Conservation (phyloP, 768 basidiomycete genomes). For the Xerocomus brunneocitrinus region DNA sequence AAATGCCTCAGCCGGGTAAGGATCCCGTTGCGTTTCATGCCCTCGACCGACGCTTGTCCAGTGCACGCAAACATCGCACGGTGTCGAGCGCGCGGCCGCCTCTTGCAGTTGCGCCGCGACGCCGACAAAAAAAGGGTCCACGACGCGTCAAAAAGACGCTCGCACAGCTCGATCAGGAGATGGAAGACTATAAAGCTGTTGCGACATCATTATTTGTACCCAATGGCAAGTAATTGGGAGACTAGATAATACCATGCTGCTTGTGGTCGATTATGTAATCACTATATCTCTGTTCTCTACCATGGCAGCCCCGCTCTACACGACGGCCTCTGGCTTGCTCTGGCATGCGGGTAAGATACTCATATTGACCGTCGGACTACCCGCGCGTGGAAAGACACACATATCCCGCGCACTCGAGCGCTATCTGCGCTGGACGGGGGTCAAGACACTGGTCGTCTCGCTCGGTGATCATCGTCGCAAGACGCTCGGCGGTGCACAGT, state of each 20-base stretch:
- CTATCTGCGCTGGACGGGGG: constrained; percentile 97
- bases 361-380: constrained; percentile 87
- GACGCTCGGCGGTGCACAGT: constrained; percentile 81
- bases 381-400: constrained; percentile 95
- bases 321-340: constrained; percentile 80
- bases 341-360: constrained; percentile 96
- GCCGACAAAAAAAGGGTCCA: constrained; percentile 67
- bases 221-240: constrained; percentile 12
- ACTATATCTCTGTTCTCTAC: neutral
- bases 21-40: neutral
- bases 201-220: constrained; percentile 8
- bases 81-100: constrained; percentile 13
- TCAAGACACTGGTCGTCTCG: constrained; percentile 92
- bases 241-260: neutral
- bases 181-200: constrained; percentile 70
- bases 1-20: constrained; percentile 19
- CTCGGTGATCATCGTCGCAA: constrained; percentile 93
- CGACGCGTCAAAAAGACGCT: constrained; percentile 65
- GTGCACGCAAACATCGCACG: constrained; percentile 19
- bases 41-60: constrained; percentile 3
- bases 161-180: constrained; percentile 70
- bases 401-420: constrained; percentile 92
- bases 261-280: constrained; percentile 20
- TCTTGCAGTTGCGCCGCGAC: constrained; percentile 29
- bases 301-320: constrained; percentile 93